Conservation (phyloP, 306 rosid genomes). For the Quercus agrifolia region DNA sequence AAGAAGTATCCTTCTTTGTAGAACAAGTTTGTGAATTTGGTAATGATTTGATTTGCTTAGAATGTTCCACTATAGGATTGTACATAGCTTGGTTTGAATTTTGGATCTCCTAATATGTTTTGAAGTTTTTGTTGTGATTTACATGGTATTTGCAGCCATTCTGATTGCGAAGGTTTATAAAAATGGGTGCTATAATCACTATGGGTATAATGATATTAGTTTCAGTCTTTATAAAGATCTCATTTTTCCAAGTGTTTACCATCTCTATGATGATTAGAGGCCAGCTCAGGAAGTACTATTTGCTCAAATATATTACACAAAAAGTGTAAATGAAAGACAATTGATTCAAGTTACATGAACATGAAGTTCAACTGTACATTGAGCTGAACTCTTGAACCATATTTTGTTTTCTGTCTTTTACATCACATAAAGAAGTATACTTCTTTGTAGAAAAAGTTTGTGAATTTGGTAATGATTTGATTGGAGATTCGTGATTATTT, state of each 20-base stretch:
- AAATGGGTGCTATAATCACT: too few species aligned
- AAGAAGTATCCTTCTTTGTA: not conserved
- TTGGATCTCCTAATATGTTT: too few species aligned
- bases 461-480: not conserved
- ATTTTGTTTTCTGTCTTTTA: not conserved
- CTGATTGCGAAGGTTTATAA: too few species aligned
- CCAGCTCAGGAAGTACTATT: not conserved
- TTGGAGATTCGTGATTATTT: not conserved
- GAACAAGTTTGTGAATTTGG: not conserved
- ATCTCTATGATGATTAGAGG: constrained; percentile 10
- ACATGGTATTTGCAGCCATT: too few species aligned
- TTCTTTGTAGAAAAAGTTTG: not conserved
- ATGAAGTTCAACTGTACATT: not conserved
- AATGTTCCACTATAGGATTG: too few species aligned
- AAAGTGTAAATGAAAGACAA: too few species aligned
- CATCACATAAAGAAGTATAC: not conserved
- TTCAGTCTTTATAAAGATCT: not conserved
- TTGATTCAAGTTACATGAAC: not conserved
- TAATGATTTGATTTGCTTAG: not conserved
- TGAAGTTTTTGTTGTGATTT: too few species aligned
- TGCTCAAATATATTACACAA: not conserved
- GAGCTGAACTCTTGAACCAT: not conserved
- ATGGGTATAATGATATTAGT: too few species aligned
- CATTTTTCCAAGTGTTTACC: not conserved
- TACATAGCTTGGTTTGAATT: too few species aligned